A percentile compares a stretch with the other conserved stretches of the same genome.
phyloP scores from a whole-genome alignment of 2,329 filamentous ascomycete species.

The Neofusicoccum ribis region DNA sequence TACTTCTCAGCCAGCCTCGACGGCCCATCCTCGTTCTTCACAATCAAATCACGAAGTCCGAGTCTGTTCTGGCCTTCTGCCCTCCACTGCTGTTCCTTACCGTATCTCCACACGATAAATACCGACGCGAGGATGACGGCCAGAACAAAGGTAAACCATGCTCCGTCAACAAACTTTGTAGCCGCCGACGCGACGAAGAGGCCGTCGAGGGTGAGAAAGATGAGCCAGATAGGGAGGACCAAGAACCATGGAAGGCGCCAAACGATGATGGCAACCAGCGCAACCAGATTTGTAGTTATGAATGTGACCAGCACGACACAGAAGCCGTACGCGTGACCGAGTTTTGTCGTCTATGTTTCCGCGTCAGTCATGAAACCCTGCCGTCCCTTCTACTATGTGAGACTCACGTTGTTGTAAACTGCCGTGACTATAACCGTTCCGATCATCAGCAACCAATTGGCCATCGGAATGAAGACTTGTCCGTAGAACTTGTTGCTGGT shows the following conservation, averaged over 20 bases:
- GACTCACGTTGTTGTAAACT: conserved; percentile 63
- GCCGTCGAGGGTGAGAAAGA: conserved; percentile 67
- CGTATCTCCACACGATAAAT: conserved; percentile 76
- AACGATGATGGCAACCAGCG: conserved; percentile 69
- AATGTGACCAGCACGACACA: conserved; percentile 81
- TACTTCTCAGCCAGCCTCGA: conserved; percentile 43
- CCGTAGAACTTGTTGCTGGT: conserved; percentile 70
- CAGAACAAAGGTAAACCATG: conserved; percentile 74
- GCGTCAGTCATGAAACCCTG: no score
- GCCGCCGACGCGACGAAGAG: conserved; percentile 69
- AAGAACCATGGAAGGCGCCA: conserved; percentile 64
- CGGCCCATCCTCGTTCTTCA: conserved; percentile 35
- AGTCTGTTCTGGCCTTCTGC: conserved; percentile 66
- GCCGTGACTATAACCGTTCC: conserved; percentile 73
- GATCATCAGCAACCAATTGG: conserved; percentile 76
- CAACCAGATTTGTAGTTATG: conserved; percentile 73
- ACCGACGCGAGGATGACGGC: conserved; percentile 62
- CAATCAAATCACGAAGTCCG: conserved; percentile 47
- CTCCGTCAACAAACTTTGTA: conserved; percentile 72
- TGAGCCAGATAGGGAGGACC: conserved; percentile 63
- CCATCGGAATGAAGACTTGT: conserved; percentile 73
- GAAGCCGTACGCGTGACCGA: conserved; percentile 47
- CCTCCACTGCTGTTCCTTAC: conserved; percentile 75
- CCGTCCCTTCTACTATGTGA: no score
- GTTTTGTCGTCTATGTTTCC: conserved; percentile 20